Evolutionary conservation across 2,329 filamentous ascomycete species (phyloP).

Genomic region (Calonectria honghensis): DNA sequence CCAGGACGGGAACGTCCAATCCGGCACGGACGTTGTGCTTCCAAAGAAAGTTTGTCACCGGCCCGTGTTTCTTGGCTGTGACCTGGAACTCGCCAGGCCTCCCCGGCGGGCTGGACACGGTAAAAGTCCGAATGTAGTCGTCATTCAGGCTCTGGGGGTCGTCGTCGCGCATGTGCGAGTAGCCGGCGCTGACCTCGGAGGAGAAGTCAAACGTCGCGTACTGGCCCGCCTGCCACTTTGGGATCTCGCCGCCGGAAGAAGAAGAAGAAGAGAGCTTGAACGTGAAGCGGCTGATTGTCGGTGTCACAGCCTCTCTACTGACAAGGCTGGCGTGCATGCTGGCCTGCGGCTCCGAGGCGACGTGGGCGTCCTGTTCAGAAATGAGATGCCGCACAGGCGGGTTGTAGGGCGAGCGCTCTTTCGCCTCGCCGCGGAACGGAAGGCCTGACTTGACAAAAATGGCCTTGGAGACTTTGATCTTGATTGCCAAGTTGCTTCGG

Average conservation of each 20-base stretch:
- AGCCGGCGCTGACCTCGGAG: conserved; percentile 81
- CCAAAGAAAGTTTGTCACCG: conserved; percentile 80
- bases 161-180: conserved; percentile 88
- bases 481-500: conserved; percentile 83
- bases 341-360: conserved; percentile 35
- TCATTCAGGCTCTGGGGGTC: conserved; percentile 89
- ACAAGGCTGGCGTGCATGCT: conserved; percentile 72
- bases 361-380: conserved; percentile 68
- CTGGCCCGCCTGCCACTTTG: conserved; percentile 80
- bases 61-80: conserved; percentile 81
- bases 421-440: conserved; percentile 77
- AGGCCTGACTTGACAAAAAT: conserved; percentile 79
- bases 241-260: conserved; percentile 38
- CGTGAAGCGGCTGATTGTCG: conserved; percentile 79
- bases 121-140: conserved; percentile 89
- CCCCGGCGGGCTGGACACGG: conserved; percentile 78
- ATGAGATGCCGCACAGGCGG: conserved; percentile 80
- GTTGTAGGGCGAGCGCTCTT: conserved; percentile 85
- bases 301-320: conserved; percentile 76
- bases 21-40: conserved; percentile 70
- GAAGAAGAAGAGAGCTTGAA: conserved; percentile 62
- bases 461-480: conserved; percentile 76
- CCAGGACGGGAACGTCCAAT: conserved; percentile 80
- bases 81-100: conserved; percentile 77
- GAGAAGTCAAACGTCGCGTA: conserved; percentile 86